These are phyloP conservation scores for Nigrospora sphaerica DNA, from an alignment of 2,329 filamentous ascomycete genomes.

Conservation along the genomic window DNA sequence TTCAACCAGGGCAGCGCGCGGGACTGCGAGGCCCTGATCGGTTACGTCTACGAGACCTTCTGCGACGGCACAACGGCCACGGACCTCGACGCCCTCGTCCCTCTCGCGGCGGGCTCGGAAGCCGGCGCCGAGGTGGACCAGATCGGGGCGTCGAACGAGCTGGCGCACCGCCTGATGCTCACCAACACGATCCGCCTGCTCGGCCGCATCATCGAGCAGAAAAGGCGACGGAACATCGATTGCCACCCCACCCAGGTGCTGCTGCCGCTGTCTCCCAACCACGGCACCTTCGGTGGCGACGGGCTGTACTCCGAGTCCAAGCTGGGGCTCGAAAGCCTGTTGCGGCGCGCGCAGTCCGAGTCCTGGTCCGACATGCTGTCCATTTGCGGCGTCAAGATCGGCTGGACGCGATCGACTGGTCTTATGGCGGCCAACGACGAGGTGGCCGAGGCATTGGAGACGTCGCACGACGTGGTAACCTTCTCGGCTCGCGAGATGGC, in stretches of 20 bases:
- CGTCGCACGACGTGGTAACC: slow-evolving; percentile 80
- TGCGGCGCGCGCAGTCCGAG: slow-evolving; percentile 97
- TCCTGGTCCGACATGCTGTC: slow-evolving; percentile 96
- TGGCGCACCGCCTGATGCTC: slow-evolving; percentile 97
- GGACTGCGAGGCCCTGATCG: neutral
- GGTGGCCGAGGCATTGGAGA: slow-evolving; percentile 92
- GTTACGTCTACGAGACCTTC: neutral
- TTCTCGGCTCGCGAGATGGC: slow-evolving; percentile 99
- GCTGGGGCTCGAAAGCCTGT: slow-evolving; percentile 89
- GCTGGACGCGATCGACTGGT: slow-evolving; percentile 96
- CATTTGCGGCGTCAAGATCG: slow-evolving; percentile 95
- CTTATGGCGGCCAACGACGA: slow-evolving; percentile 98
- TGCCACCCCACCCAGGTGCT: slow-evolving; percentile 95
- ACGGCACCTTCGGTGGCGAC: slow-evolving; percentile 96
- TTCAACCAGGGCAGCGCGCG: slow-evolving; percentile 41
- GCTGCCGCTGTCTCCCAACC: slow-evolving; percentile 90
- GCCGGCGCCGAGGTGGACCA: neutral
- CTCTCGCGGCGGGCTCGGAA: neutral
- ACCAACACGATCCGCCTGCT: slow-evolving; percentile 92
- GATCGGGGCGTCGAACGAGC: slow-evolving; percentile 52
- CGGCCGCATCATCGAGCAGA: slow-evolving; percentile 84
- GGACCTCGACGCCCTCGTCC: neutral
- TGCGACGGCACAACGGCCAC: neutral
- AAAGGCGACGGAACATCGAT: slow-evolving; percentile 78
- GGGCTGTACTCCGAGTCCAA: slow-evolving; percentile 98